Base-by-base conservation (phyloP, 2,329 filamentous ascomycete species). In the Beauveria varroae region DNA sequence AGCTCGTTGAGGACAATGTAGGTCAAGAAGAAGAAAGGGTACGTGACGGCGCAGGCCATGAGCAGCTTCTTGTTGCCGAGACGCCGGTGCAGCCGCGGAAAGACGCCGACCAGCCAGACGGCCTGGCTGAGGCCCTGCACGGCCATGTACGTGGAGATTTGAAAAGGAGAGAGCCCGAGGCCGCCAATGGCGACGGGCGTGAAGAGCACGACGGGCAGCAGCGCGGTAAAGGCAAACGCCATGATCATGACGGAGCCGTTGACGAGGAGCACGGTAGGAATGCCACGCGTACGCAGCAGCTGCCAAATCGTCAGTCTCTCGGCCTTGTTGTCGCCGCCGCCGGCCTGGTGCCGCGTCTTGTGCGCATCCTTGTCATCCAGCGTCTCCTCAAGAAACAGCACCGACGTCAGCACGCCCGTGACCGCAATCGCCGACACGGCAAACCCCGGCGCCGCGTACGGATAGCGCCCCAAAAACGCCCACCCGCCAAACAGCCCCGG, bases 141-240 rank as follows among this genome's bases (percentile, higher is more conserved):
- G 1, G 79, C 84, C 75, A 93, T 82, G 73, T 87, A 83, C 2
- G 85, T 66, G 1, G 87, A 86, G 64, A 92, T 93, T 57, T 84
- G 79, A 4, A 81, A 69, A 0, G 87, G 76, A 0, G 78, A 73
- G 70, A 92, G 87, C 3, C 79, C 82, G 53, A 86, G 81, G 0
- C 90, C 90, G 40, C 90, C 90, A 0, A 87, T 78, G 0, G 69
- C 6, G 6, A 88, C 67, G 3, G 80, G 77, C 0, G 86, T 90
- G 72, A 81, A 92, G 74, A 85, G 85, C 69, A 86, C 88, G 1
- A 93, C 80, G 0, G 89, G 86, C 1, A 83, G 69, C 44, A 92
- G 77, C 61, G 89, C 87, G 0, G 89, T 93, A 71, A 87, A 93
- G 1, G 84, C 80, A 64, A 89, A 86, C 0, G 85, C 88, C 4